Evolutionary conservation across 345 rosid genomes (phyloP).

Genomic region (Citrus glauca): DNA sequence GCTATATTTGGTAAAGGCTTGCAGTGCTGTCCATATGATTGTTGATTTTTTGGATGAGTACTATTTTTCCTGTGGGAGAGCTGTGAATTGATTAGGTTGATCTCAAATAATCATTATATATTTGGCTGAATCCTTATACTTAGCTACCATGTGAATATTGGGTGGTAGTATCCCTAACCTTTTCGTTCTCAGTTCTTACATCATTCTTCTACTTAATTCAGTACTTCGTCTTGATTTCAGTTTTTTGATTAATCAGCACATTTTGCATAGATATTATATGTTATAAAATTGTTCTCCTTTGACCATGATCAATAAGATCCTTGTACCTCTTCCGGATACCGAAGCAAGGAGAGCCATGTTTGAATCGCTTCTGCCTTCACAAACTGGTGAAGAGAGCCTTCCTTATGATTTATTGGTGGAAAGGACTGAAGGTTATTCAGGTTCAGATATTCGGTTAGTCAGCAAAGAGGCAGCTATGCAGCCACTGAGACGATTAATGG

Average conservation of each 20-base stretch:
- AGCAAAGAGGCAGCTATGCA: slow-evolving; percentile 98
- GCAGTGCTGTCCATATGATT: background rate
- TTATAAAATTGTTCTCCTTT: slow-evolving; percentile 21
- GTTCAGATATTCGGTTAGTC: slow-evolving; percentile 85
- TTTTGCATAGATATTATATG: background rate
- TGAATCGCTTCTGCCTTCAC: slow-evolving; percentile 66
- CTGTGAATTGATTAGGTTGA: background rate
- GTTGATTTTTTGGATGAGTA: background rate
- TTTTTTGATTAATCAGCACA: background rate
- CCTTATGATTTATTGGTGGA: slow-evolving; percentile 77
- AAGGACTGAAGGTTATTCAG: slow-evolving; percentile 79
- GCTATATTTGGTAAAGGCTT: background rate
- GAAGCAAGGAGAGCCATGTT: slow-evolving; percentile 96
- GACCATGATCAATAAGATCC: slow-evolving; percentile 58
- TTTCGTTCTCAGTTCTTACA: background rate
- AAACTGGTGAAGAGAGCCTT: slow-evolving; percentile 48
- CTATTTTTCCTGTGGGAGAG: background rate
- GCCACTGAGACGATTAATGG: slow-evolving; percentile 77
- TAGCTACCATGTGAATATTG: background rate
- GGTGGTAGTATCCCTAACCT: background rate
- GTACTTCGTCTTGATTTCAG: background rate
- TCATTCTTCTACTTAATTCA: background rate
- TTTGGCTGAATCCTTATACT: background rate
- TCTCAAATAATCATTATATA: background rate
- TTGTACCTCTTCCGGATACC: slow-evolving; percentile 92